Conservation (phyloP, 257 asterid genomes). For the Nicotiana tomentosiformis region DNA sequence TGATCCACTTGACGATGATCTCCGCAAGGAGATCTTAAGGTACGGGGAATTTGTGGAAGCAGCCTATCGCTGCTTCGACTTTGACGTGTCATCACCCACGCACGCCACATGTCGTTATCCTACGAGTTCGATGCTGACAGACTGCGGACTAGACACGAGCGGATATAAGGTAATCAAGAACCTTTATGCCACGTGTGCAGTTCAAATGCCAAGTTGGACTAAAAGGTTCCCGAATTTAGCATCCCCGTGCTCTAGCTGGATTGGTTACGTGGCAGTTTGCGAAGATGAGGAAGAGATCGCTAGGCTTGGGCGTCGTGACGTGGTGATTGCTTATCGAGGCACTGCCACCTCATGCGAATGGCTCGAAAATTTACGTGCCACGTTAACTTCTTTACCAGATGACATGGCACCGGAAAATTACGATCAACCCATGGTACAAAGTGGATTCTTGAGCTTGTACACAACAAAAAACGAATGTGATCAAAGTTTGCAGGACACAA, state of each 20-base stretch:
- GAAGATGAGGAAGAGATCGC: conserved; percentile 47
- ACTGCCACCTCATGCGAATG: conserved; percentile 81
- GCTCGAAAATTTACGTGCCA: conserved; percentile 76
- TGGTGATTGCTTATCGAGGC: conserved; percentile 78
- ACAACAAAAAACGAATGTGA: conserved; percentile 30
- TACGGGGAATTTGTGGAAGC: conserved; percentile 84
- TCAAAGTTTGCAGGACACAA: conserved; percentile 37
- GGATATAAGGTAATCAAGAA: conserved; percentile 46
- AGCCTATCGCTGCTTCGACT: conserved; percentile 66
- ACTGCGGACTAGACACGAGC: conserved; percentile 28
- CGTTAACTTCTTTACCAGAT: conserved; percentile 35
- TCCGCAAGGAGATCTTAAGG: conserved; percentile 62
- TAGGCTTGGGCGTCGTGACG: conserved; percentile 61
- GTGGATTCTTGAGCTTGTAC: conserved; percentile 75
- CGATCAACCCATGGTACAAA: conserved; percentile 59
- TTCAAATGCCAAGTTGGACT: conserved; percentile 51
- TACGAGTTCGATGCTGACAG: conserved; percentile 25
- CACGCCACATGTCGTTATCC: conserved; percentile 47
- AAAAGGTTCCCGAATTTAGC: conserved; percentile 42
- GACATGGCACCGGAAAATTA: conserved; percentile 37
- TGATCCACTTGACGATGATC: conserved; percentile 74
- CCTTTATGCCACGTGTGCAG: conserved; percentile 67
- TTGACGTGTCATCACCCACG: conserved; percentile 50
- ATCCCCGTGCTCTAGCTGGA: conserved; percentile 62
- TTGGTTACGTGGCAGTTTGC: conserved; percentile 89